Evolutionary conservation across 768 basidiomycete genomes (phyloP).

Genomic region (Daedaleopsis nitida): DNA sequence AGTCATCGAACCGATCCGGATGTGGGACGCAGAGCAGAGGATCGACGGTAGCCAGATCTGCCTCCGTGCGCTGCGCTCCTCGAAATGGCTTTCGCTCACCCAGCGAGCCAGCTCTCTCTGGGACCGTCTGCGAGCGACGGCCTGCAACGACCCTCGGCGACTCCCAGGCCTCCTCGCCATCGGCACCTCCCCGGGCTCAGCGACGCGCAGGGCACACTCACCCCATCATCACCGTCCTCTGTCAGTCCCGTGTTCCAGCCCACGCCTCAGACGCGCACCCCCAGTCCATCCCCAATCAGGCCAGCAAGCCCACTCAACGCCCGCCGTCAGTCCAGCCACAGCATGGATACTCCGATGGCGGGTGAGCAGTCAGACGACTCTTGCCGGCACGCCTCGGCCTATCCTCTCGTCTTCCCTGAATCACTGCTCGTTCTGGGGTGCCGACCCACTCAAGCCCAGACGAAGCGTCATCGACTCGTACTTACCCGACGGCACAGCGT

Average conservation of each 20-base stretch:
- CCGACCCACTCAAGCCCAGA: not conserved
- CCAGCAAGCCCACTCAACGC: not conserved
- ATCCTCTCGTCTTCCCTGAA: not conserved
- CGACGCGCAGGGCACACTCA: not conserved
- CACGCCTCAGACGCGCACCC: not conserved
- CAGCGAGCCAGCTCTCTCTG: not conserved
- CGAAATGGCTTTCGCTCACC: constrained; percentile 13
- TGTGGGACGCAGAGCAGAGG: not conserved
- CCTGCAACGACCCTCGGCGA: not conserved
- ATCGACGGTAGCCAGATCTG: constrained; percentile 7
- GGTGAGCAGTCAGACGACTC: not conserved
- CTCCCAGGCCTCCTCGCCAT: no score
- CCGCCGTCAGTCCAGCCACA: not conserved
- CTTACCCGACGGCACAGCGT: not conserved
- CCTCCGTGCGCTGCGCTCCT: constrained; percentile 7
- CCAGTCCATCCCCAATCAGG: not conserved
- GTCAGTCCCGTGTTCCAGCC: not conserved
- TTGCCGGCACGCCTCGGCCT: not conserved
- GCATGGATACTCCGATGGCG: not conserved
- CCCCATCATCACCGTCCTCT: not conserved
- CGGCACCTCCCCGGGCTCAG: no score
- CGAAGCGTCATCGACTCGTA: not conserved
- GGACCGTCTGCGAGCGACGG: no score
- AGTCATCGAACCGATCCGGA: not conserved
- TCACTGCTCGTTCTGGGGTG: not conserved